Evolutionary conservation across 1,284 basidiomycete genomes (phyloP).

Genomic region (Cerrena zonata): DNA sequence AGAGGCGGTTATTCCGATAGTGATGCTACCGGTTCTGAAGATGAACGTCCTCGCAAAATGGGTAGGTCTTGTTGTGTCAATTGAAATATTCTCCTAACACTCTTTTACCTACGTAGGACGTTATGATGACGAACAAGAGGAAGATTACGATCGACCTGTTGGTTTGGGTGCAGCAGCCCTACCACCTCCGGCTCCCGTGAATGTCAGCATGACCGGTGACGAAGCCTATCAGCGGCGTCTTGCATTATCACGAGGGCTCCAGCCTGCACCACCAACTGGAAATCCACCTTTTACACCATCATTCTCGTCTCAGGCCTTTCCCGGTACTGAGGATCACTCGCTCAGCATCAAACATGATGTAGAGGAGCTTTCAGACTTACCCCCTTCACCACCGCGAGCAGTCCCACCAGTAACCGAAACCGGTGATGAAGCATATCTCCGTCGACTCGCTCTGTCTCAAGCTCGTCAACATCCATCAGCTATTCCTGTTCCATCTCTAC

Average conservation of each 20-base stretch:
- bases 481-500: conserved; percentile 20
- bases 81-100: conserved; percentile 3
- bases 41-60: conserved; percentile 65
- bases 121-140: conserved; percentile 46
- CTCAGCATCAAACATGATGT: conserved; percentile 22
- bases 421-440: conserved; percentile 69
- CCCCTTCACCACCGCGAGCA: conserved; percentile 21
- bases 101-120: conserved; percentile 37
- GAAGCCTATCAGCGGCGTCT: conserved; percentile 55
- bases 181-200: conserved; percentile 23
- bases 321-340: conserved; percentile 11
- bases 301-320: conserved; percentile 5
- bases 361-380: conserved; percentile 23
- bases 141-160: conserved; percentile 41
- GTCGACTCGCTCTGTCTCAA: conserved; percentile 53
- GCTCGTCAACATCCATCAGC: conserved; percentile 26
- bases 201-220: conserved; percentile 44
- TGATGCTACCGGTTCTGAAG: conserved; percentile 57
- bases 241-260: conserved; percentile 38
- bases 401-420: conserved; percentile 34
- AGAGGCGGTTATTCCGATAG: conserved; percentile 65
- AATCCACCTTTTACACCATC: not conserved
- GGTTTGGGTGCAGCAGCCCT: conserved; percentile 25
- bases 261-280: conserved; percentile 4
- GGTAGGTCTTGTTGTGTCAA: conserved; percentile 36